Evolutionary conservation across 495 filamentous ascomycete species (phyloP).

Genomic region (Platismatia glauca): DNA sequence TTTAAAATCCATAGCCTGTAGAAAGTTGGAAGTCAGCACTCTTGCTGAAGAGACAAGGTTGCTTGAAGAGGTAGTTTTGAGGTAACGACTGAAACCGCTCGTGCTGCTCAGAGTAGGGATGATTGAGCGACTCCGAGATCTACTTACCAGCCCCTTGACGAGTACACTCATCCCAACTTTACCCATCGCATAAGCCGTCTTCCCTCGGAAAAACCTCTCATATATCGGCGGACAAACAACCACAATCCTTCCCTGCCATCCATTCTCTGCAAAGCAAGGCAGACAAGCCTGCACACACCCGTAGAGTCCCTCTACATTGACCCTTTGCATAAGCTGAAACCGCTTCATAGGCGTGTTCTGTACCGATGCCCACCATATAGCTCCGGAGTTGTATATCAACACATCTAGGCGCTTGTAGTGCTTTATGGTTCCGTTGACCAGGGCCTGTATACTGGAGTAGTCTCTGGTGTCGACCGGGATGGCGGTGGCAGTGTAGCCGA

Average conservation of each 20-base stretch:
- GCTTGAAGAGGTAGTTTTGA: background rate
- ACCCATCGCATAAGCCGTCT: conserved; percentile 81
- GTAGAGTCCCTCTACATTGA: conserved; percentile 64
- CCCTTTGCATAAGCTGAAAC: conserved; percentile 72
- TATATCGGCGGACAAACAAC: conserved; percentile 85
- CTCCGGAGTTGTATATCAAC: conserved; percentile 74
- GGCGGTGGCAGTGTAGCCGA: conserved; percentile 55
- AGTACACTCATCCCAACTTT: conserved; percentile 81
- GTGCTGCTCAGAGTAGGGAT: background rate
- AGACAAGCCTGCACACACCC: conserved; percentile 56
- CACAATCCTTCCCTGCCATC: conserved; percentile 55
- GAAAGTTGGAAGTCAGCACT: background rate
- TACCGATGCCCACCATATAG: conserved; percentile 79
- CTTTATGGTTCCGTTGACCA: conserved; percentile 54
- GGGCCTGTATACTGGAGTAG: conserved; percentile 48
- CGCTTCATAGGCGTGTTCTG: conserved; percentile 65
- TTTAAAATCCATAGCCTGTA: conserved; percentile 64
- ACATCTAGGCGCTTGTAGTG: conserved; percentile 60
- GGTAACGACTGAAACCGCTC: background rate
- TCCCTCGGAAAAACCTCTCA: conserved; percentile 73
- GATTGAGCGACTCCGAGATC: background rate
- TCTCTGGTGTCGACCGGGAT: conserved; percentile 64
- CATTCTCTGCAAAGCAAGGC: conserved; percentile 48
- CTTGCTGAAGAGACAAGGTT: background rate
- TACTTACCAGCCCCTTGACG: conserved; percentile 52